Evolutionary conservation across 2,329 filamentous ascomycete genomes (phyloP).

Genomic region (Diaporthe vexans): DNA sequence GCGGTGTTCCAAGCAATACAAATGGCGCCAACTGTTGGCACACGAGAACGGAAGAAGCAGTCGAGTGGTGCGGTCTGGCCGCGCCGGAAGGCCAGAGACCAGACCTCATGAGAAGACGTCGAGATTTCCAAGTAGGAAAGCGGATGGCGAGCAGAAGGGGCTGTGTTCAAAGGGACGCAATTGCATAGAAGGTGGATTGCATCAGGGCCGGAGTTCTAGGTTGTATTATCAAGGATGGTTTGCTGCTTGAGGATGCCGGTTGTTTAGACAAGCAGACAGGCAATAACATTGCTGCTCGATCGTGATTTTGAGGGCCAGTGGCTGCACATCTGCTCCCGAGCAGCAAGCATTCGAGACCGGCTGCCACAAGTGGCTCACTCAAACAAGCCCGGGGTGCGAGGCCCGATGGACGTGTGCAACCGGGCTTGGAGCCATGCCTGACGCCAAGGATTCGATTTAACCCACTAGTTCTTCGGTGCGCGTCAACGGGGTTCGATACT

Average conservation of each 20-base stretch:
- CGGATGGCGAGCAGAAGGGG: not conserved
- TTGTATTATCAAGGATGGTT: not conserved
- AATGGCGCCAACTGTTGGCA: not conserved
- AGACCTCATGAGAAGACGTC: not conserved
- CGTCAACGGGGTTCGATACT: not conserved
- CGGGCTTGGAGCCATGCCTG: not conserved
- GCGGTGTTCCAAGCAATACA: not conserved
- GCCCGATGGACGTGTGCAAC: not conserved
- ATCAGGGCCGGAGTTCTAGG: constrained; percentile 12
- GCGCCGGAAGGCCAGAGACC: not conserved
- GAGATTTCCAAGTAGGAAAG: not conserved
- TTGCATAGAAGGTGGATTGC: not conserved
- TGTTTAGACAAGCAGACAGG: not conserved
- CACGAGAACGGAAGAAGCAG: not conserved
- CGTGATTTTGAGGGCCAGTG: not conserved
- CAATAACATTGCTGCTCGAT: not conserved
- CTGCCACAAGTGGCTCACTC: no score
- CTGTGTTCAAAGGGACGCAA: not conserved
- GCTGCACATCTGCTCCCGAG: not conserved
- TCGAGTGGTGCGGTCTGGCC: no score
- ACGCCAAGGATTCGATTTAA: not conserved
- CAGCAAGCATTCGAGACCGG: not conserved
- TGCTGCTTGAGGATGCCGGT: not conserved
- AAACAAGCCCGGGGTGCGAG: not conserved
- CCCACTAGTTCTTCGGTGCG: not conserved